A percentile compares a stretch with the other conserved stretches of the same genome.
phyloP scores from a whole-genome alignment of 345 rosid genomes.

The Bruguiera parviflora region DNA sequence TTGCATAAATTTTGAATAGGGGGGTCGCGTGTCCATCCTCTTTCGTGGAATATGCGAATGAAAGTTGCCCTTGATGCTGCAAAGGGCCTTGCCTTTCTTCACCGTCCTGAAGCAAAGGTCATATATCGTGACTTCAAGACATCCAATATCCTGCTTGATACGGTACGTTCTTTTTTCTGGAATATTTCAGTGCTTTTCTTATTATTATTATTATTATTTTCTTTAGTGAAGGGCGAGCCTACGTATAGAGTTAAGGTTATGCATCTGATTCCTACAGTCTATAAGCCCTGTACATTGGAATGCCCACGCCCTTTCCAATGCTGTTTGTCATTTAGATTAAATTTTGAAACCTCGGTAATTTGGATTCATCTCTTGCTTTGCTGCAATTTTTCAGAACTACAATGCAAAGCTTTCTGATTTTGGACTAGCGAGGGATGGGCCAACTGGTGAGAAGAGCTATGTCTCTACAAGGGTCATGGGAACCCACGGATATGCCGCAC shows the following conservation, averaged over 20 bases:
- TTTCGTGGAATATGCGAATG: constrained; percentile 21
- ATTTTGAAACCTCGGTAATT: neutral
- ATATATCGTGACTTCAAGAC: constrained; percentile 97
- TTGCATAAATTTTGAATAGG: constrained; percentile 15
- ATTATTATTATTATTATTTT: no score
- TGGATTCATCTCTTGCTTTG: neutral
- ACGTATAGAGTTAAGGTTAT: no score
- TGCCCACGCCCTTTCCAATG: no score
- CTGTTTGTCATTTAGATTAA: neutral
- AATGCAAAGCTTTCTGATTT: constrained; percentile 94
- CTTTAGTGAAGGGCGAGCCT: no score
- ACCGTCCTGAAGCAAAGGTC: constrained; percentile 72
- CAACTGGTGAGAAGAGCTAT: constrained; percentile 79
- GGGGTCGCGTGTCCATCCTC: constrained; percentile 24
- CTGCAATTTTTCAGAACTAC: constrained; percentile 48
- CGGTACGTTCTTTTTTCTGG: constrained; percentile 37
- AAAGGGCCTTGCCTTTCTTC: constrained; percentile 96
- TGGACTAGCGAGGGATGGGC: constrained; percentile 94
- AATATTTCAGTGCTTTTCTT: neutral
- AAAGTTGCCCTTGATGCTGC: constrained; percentile 20
- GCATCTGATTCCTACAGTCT: no score
- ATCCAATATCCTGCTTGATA: constrained; percentile 84
- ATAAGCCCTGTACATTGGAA: no score
- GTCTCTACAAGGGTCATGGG: constrained; percentile 97
- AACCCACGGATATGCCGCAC: constrained; percentile 96